Base-by-base conservation (phyloP, 2,329 filamentous ascomycete genomes). In the Paraphaeosphaeria minitans region DNA sequence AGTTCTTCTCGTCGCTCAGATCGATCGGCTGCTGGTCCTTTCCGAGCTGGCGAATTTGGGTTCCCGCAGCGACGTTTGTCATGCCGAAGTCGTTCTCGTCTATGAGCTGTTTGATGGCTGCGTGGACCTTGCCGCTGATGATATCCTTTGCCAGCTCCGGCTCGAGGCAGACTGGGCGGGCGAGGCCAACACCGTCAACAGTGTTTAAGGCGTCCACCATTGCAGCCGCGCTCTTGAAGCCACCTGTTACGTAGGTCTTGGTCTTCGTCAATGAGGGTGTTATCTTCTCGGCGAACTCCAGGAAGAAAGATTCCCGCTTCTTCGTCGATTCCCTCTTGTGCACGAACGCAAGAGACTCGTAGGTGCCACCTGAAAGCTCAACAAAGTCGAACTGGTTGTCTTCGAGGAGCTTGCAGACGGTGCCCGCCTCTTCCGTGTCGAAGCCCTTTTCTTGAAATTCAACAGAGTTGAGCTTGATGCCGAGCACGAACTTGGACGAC, bases 141-240 rank as follows among this genome's bases (percentile, higher is more conserved):
- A 84, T 79, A 19, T 82, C 76, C 47, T 72, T 75, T 45, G 78
- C 76, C 1, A 85, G 68, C 10, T 73, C 73, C 0, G 80, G 80
- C 65, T 88, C 85, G 64, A 85, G 82, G 49, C 79, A 80, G 0
- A 82, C 67, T 0, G 85, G 80, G 9, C 85, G 79, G 0, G 77
- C 87, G 21, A 89, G 75, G 0, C 87, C 87, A 9, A 89, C 78
- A 21, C 87, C 86, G 63, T 89, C 82, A 3, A 89, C 83, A 0
- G 80, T 80, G 2, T 83, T 66, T 2, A 89, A 77, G 0, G 84
- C 85, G n/a, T 79, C 74, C 14, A 84, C 81, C 86, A 89, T 88
- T 2, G 81, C 87, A 21, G 74, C 76, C 0, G 79, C 81, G 0
- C 82, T 83, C 55, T 82, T 80, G 60, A 89, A 76, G 0, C 86